Percentiles rank a stretch among this genome's conserved stretches.
These are phyloP conservation scores for Hypoxylon trugodes DNA, from an alignment of 495 filamentous ascomycete species.

Conservation along the genomic window DNA sequence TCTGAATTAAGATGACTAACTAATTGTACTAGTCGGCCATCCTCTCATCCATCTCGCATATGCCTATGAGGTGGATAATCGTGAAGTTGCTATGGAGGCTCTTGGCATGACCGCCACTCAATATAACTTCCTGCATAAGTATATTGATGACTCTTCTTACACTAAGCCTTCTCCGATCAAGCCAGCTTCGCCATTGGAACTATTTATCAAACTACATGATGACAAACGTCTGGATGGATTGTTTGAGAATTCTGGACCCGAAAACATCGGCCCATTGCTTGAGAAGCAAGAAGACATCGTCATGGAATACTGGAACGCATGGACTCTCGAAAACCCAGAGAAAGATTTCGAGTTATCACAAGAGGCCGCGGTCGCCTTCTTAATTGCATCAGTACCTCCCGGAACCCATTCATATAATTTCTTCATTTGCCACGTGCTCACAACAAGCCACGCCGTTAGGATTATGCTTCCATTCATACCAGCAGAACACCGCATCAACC, in stretches of 20 bases:
- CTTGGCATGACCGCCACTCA: conserved; percentile 73
- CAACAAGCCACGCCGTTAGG: conserved; percentile 85
- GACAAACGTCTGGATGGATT: conserved; percentile 66
- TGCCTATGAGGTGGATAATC: conserved; percentile 81
- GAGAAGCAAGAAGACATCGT: conserved; percentile 71
- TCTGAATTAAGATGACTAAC: conserved; percentile 7
- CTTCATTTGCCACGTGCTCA: conserved; percentile 82
- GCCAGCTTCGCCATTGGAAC: conserved; percentile 68
- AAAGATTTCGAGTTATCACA: conserved; percentile 82
- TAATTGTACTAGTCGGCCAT: conserved; percentile 72
- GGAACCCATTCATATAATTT: conserved; percentile 80
- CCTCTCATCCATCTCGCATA: conserved; percentile 90
- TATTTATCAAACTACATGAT: conserved; percentile 67
- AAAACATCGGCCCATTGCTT: conserved; percentile 74
- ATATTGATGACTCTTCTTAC: conserved; percentile 75
- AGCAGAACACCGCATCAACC: conserved; percentile 69
- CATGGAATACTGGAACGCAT: conserved; percentile 88
- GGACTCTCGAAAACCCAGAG: conserved; percentile 69
- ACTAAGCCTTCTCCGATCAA: conserved; percentile 60
- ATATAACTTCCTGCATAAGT: conserved; percentile 80
- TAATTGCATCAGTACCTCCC: conserved; percentile 67
- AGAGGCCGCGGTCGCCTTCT: conserved; percentile 73
- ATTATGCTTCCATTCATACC: conserved; percentile 84
- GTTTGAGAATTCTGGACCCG: conserved; percentile 63
- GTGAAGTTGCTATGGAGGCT: conserved; percentile 85